Evolutionary conservation across 257 asterid genomes (phyloP).

Genomic region (Anisodus tanguticus): DNA sequence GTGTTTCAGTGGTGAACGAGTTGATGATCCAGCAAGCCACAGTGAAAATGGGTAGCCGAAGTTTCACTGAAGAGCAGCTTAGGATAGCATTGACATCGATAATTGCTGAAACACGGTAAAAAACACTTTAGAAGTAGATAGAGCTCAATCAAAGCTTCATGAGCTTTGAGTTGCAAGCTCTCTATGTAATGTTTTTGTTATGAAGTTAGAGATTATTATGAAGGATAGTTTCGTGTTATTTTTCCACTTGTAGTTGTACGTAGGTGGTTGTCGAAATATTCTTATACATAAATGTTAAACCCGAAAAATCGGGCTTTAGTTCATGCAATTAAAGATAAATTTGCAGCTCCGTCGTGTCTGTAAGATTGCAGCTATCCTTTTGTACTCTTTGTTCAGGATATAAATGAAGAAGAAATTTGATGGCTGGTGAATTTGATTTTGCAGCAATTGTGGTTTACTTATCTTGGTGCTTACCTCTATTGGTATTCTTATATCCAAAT

Average conservation of each 20-base stretch:
- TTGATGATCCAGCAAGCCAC: conserved; percentile 45
- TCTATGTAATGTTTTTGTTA: conserved; percentile 2
- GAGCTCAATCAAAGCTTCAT: background rate
- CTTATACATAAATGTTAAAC: background rate
- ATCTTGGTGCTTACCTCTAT: background rate
- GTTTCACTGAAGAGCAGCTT: conserved; percentile 40
- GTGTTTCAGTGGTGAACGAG: conserved; percentile 39
- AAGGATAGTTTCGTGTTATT: background rate
- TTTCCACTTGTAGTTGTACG: background rate
- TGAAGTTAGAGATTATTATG: background rate
- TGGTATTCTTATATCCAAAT: background rate
- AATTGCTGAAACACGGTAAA: conserved; percentile 20
- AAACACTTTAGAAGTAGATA: background rate
- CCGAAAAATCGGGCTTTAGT: background rate
- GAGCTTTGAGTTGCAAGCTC: background rate
- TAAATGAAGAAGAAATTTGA: conserved; percentile 3
- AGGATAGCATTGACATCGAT: conserved; percentile 33
- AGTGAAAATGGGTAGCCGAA: conserved; percentile 34
- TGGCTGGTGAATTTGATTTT: background rate
- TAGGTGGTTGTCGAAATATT: background rate
- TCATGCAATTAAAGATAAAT: conserved; percentile 7
- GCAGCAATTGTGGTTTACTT: background rate
- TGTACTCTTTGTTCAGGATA: too few species aligned
- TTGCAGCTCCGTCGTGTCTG: background rate
- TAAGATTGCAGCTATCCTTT: conserved; percentile 14